phyloP scores from a whole-genome alignment of 192 early-diverging fungal species.

The Entomortierella chlamydospora region DNA sequence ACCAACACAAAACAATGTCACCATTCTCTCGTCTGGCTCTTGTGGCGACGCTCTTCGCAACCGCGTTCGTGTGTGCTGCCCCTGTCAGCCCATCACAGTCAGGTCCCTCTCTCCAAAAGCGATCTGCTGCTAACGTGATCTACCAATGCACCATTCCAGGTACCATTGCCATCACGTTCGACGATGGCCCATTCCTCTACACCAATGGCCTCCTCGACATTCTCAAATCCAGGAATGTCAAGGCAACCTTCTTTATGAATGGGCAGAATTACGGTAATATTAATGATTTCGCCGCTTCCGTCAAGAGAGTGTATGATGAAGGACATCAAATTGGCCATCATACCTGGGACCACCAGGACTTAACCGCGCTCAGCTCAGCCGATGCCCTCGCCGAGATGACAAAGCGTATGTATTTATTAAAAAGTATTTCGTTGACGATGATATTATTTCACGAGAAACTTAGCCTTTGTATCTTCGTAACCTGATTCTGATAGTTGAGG shows the following conservation, averaged over 20 bases:
- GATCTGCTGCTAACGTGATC: slow-evolving; percentile 15
- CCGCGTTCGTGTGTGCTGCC: neutral
- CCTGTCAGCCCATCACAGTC: neutral
- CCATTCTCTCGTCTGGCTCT: neutral
- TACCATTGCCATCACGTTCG: slow-evolving; percentile 53
- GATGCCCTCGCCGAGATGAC: slow-evolving; percentile 8
- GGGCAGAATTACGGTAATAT: slow-evolving; percentile 24
- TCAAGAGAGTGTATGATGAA: slow-evolving; percentile 54
- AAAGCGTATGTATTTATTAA: slow-evolving; percentile 6
- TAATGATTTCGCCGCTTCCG: slow-evolving; percentile 11
- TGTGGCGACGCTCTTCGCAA: neutral
- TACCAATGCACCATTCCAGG: slow-evolving; percentile 44
- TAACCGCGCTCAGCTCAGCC: slow-evolving; percentile 6
- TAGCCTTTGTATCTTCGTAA: too few relatives aligned
- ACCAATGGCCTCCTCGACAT: slow-evolving; percentile 26
- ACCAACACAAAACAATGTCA: neutral
- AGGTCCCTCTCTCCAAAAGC: neutral
- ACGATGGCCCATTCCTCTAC: slow-evolving; percentile 22
- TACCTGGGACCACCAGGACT: slow-evolving; percentile 56
- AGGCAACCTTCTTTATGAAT: slow-evolving; percentile 50
- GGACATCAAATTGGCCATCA: slow-evolving; percentile 72
- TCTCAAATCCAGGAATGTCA: slow-evolving; percentile 15
- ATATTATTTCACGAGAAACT: too few relatives aligned
- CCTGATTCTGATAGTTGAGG: too few relatives aligned
- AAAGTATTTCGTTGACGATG: too few relatives aligned